Conservation (phyloP, 2,329 filamentous ascomycete species). For the Phialophora chinensis region DNA sequence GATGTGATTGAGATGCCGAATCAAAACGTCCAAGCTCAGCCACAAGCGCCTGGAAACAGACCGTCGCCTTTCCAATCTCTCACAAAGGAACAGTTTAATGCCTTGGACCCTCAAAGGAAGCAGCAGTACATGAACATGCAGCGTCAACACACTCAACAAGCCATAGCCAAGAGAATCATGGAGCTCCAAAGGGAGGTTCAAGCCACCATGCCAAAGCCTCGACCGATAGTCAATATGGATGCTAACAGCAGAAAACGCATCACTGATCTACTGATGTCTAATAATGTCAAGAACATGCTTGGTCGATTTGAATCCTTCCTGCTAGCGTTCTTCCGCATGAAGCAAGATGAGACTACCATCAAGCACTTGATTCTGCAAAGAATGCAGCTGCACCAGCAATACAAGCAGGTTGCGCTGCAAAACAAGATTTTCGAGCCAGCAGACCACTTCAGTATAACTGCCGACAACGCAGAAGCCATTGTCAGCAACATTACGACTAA, state of each 20-base stretch:
- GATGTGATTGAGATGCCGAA: constrained; percentile 49
- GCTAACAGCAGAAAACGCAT: constrained; percentile 35
- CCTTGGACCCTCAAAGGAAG: constrained; percentile 52
- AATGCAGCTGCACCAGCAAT: constrained; percentile 54
- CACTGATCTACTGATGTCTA: constrained; percentile 44
- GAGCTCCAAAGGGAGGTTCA: constrained; percentile 49
- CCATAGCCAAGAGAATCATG: constrained; percentile 47
- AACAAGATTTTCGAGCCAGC: constrained; percentile 49
- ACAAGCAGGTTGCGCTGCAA: constrained; percentile 43
- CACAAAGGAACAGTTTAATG: constrained; percentile 39
- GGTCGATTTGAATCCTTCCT: constrained; percentile 52
- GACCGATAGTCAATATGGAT: constrained; percentile 46
- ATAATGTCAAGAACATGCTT: constrained; percentile 51
- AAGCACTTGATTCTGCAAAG: constrained; percentile 44
- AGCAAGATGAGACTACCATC: constrained; percentile 46
- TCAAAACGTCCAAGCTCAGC: constrained; percentile 21
- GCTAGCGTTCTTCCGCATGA: constrained; percentile 47
- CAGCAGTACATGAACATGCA: constrained; percentile 44
- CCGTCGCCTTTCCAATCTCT: constrained; percentile 17
- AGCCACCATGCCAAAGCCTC: constrained; percentile 44
- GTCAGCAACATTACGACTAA: constrained; percentile 50
- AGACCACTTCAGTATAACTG: constrained; percentile 53
- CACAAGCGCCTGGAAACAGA: constrained; percentile 21
- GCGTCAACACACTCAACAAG: constrained; percentile 40
- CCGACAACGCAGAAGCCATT: constrained; percentile 47